Conservation (phyloP, 73 alveolate genomes). For the Tetrahymena thermophila region DNA sequence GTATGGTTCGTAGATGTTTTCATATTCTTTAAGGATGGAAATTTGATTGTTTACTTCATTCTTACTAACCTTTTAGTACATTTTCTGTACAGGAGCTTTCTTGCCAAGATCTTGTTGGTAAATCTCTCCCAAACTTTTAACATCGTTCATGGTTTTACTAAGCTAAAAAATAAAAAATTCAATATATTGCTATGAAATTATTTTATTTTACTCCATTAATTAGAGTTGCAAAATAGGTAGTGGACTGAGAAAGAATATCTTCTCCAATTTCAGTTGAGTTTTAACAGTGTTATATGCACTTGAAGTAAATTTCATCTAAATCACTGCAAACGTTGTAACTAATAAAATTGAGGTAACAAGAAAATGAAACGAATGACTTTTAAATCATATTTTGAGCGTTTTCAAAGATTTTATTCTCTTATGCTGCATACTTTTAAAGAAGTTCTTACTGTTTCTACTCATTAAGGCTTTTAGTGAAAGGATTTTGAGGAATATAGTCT, state of each 20-base stretch:
- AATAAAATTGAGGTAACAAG: not conserved
- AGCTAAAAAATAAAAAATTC: not conserved
- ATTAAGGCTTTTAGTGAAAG: not conserved
- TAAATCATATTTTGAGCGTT: not conserved
- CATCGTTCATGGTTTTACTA: not conserved
- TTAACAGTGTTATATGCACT: not conserved
- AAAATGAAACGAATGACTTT: not conserved
- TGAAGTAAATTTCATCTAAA: not conserved
- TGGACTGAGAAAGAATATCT: not conserved
- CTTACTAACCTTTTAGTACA: not conserved
- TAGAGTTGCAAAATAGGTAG: not conserved
- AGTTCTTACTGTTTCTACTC: not conserved
- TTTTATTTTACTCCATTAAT: not conserved
- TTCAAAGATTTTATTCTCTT: not conserved
- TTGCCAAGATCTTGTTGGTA: not conserved
- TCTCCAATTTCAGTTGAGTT: not conserved
- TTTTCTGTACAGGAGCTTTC: not conserved
- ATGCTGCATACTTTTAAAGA: not conserved
- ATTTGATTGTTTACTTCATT: not conserved
- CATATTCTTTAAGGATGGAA: not conserved
- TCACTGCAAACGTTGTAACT: not conserved
- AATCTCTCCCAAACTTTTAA: not conserved
- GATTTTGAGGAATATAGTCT: not conserved
- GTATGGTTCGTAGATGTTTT: not conserved
- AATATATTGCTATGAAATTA: not conserved